A percentile compares a stretch with the other conserved stretches of the same genome.
Evolutionary conservation across 306 rosid species (phyloP).

Genomic region (Vachellia collinsii): DNA sequence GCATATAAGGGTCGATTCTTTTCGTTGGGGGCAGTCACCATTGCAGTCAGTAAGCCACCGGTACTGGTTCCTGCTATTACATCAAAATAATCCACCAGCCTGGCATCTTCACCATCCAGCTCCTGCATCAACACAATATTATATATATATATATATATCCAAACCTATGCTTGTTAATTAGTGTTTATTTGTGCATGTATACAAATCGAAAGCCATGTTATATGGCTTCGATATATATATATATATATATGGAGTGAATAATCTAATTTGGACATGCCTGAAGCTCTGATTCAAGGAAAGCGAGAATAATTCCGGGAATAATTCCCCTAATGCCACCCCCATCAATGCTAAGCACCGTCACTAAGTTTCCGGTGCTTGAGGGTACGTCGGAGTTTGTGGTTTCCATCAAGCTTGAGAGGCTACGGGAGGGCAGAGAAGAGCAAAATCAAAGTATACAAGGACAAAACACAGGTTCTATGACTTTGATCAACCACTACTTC

Average conservation of each 20-base stretch:
- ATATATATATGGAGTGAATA: too few species aligned
- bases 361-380: slow-evolving; percentile 42
- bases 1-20: slow-evolving; percentile 62
- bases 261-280: slow-evolving; percentile 45
- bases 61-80: slow-evolving; percentile 77
- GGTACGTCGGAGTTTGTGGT: too few species aligned
- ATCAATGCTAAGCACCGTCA: slow-evolving; percentile 71
- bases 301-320: slow-evolving; percentile 65
- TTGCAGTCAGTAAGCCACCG: slow-evolving; percentile 67
- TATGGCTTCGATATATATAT: too few species aligned
- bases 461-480: not conserved
- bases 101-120: slow-evolving; percentile 64
- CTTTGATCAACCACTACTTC: not conserved
- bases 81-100: slow-evolving; percentile 70
- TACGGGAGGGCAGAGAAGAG: not conserved
- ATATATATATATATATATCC: too few species aligned
- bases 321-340: slow-evolving; percentile 76
- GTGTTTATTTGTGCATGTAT: too few species aligned
- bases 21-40: slow-evolving; percentile 63
- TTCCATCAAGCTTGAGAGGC: too few species aligned
- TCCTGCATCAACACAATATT: slow-evolving; percentile 40
- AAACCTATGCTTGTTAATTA: too few species aligned
- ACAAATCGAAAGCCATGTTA: too few species aligned
- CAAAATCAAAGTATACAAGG: not conserved
- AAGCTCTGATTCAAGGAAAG: slow-evolving; percentile 66